Evolutionary conservation across 2,329 filamentous ascomycete genomes (phyloP), one percentile per base, ranked within the genome.

Genomic region (Alternaria arbusti): DNA sequence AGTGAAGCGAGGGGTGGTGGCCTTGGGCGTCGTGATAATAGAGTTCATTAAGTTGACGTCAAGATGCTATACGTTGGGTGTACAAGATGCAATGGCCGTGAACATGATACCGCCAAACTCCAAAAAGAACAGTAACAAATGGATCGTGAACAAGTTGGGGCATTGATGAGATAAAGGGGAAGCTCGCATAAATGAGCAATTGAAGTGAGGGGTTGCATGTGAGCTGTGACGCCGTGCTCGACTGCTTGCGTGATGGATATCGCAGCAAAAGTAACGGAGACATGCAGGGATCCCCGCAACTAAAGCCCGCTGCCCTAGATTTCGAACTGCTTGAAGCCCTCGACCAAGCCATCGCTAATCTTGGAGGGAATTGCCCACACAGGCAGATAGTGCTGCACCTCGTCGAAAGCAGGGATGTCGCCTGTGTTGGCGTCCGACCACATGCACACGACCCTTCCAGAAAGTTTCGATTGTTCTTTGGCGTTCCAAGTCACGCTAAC

Each of bases 361-460:
- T 97, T 97, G 5, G 89, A 89, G 26, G 94, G 84, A 10, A 90
- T 89, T 7, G 89, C 88, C 96, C 96, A 99, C 5, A 84, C 82
- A 1, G 96, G 96, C 70, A 89, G 86, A 80, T 89, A 97, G 76
- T 89, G 86, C 70, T 87, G 83, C 52, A 92, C 84, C 80, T 98
- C 94, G 70, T 96, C 91, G 55, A 95, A 86, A 1, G 94, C 94
- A 0, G 95, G 94, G 51, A 98, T 94, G 1, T 85, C 85, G 4
- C 88, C 90, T 36, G 83, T 82, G 74, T 97, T 97, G 47, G 88
- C 89, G 81, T 99, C 96, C 72, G 91, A 93, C 94, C 94, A 98
- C 30, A 92, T 83, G 80, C 96, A 98, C 15, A 90, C 85, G 1
- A 94, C 88, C 32, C 83, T 86, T 1, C 94, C 92, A 67, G 77